These are phyloP conservation scores for Prunella vulgaris DNA, from an alignment of 257 asterid genomes.

Conservation along the genomic window DNA sequence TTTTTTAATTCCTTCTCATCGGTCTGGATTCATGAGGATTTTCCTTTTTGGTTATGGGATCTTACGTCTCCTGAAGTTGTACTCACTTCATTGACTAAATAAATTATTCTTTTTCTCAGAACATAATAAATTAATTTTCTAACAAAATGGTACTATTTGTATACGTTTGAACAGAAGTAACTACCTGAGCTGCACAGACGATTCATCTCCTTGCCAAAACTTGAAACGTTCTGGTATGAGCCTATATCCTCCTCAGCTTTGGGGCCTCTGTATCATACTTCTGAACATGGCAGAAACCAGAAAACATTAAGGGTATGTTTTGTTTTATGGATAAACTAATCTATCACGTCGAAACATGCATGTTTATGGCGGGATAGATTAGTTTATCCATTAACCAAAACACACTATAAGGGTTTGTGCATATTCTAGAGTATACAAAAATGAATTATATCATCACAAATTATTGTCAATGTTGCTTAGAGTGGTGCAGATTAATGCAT, in stretches of 20 bases:
- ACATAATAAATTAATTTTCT: not conserved
- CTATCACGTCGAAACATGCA: too few relatives aligned
- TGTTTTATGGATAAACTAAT: not conserved
- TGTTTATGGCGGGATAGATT: too few relatives aligned
- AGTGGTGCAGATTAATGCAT: too few relatives aligned
- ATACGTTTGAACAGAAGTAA: not conserved
- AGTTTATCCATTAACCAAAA: too few relatives aligned
- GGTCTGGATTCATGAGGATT: too few relatives aligned
- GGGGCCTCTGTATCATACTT: conserved; percentile 49
- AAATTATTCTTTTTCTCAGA: too few relatives aligned
- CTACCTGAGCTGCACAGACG: conserved; percentile 27
- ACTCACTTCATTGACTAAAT: too few relatives aligned
- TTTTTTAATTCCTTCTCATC: too few relatives aligned
- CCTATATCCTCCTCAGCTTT: conserved; percentile 67
- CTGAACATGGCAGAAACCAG: conserved; percentile 26
- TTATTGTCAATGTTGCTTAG: not conserved
- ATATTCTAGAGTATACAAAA: too few relatives aligned
- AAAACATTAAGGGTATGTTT: not conserved
- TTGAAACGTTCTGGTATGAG: conserved; percentile 54
- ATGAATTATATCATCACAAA: not conserved
- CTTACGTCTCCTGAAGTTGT: too few relatives aligned
- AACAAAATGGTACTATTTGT: not conserved
- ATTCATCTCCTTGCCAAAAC: conserved; percentile 70
- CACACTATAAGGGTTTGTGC: too few relatives aligned
- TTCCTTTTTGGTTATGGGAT: too few relatives aligned